phyloP scores from a whole-genome alignment of 257 asterid species.

The Solanum raphanifolium region DNA sequence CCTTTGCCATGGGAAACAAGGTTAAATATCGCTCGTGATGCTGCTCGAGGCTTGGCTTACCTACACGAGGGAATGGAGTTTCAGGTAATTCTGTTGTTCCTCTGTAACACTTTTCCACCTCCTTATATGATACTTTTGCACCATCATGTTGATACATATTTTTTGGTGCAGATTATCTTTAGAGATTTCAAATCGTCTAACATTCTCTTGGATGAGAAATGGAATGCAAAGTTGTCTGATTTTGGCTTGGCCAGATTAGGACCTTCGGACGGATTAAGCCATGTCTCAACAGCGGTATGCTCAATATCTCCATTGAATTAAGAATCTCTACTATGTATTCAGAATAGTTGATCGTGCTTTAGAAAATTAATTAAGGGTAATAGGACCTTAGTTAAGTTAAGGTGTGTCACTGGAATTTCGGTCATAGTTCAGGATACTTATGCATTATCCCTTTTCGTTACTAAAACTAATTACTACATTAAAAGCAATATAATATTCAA shows the following conservation, averaged over 20 bases:
- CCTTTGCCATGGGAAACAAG: conserved; percentile 75
- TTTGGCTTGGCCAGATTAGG: conserved; percentile 84
- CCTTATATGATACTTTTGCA: neutral
- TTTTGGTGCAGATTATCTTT: conserved; percentile 58
- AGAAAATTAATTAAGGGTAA: no score
- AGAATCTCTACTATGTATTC: neutral
- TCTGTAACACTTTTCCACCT: neutral
- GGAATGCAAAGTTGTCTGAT: conserved; percentile 90
- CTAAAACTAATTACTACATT: neutral
- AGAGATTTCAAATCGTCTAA: conserved; percentile 91
- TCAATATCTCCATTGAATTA: no score
- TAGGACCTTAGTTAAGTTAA: no score
- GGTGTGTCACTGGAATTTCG: no score
- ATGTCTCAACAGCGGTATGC: conserved; percentile 79
- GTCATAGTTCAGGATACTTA: no score
- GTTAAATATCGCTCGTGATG: conserved; percentile 58
- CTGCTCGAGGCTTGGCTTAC: conserved; percentile 72
- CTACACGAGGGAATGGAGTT: conserved; percentile 95
- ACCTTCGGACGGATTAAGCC: conserved; percentile 74
- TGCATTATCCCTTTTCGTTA: neutral
- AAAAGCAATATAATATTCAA: neutral
- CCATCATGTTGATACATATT: neutral
- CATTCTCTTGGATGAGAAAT: conserved; percentile 71
- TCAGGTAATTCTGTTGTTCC: conserved; percentile 33
- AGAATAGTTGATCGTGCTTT: no score